phyloP scores from a whole-genome alignment of 1,284 basidiomycete species.

The Puccinia polysora region DNA sequence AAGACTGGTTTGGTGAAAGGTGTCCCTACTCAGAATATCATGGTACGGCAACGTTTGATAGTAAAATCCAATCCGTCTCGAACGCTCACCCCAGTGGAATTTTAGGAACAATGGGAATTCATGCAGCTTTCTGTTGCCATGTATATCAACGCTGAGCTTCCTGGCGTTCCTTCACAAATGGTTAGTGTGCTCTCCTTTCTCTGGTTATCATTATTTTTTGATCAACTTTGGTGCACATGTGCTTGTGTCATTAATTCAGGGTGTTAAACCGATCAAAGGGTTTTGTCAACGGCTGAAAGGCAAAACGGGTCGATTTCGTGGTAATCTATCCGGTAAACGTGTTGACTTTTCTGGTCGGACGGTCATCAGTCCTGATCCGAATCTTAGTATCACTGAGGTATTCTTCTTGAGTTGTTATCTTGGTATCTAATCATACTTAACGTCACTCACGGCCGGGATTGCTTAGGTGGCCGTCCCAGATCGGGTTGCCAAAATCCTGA shows the following conservation, averaged over 20 bases:
- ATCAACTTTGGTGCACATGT: not conserved
- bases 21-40: constrained; percentile 77
- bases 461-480: constrained; percentile 73
- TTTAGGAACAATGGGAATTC: constrained; percentile 92
- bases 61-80: not conserved
- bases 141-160: constrained; percentile 97
- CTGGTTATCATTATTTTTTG: not conserved
- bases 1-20: constrained; percentile 84
- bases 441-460: not conserved
- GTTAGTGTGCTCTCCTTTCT: constrained; percentile 47
- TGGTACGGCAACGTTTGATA: constrained; percentile 59
- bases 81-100: not conserved
- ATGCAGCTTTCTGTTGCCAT: constrained; percentile 89
- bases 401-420: not conserved
- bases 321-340: constrained; percentile 96
- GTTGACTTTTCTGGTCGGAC: constrained; percentile 98
- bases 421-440: too few species aligned
- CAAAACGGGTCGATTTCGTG: constrained; percentile 97
- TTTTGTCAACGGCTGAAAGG: constrained; percentile 98
- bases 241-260: constrained; percentile 13
- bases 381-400: constrained; percentile 87
- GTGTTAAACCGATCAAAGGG: constrained; percentile 83
- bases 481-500: constrained; percentile 89
- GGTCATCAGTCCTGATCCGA: constrained; percentile 98
- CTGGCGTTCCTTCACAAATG: constrained; percentile 75